A percentile compares a stretch with the other conserved stretches of the same genome.
These are phyloP conservation scores for Xylaria longipes DNA, from an alignment of 495 filamentous ascomycete genomes.

Conservation along the genomic window DNA sequence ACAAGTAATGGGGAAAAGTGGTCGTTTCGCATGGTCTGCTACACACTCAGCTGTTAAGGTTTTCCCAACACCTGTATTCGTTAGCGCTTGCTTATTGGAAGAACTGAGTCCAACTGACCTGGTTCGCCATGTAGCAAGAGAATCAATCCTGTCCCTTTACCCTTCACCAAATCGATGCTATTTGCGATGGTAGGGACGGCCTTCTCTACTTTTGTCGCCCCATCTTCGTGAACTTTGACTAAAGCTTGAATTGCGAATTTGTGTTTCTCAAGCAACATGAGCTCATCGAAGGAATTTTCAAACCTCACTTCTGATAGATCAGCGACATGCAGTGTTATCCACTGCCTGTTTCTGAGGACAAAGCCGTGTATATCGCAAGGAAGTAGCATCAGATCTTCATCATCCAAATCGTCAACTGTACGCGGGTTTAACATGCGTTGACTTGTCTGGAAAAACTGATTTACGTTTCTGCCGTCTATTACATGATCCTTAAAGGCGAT, in stretches of 20 bases:
- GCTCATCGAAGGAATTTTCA: constrained; percentile 34
- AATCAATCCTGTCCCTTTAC: constrained; percentile 45
- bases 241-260: constrained; percentile 35
- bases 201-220: background rate
- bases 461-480: background rate
- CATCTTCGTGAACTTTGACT: constrained; percentile 35
- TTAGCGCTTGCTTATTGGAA: background rate
- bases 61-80: constrained; percentile 32
- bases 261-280: constrained; percentile 28
- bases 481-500: constrained; percentile 8
- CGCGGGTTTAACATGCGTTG: background rate
- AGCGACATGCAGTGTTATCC: background rate
- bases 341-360: constrained; percentile 16
- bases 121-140: constrained; percentile 54
- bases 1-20: constrained; percentile 42
- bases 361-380: constrained; percentile 10
- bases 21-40: constrained; percentile 36
- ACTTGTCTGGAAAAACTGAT: background rate
- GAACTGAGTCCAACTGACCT: constrained; percentile 50
- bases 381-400: constrained; percentile 18
- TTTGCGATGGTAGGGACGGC: constrained; percentile 28
- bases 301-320: constrained; percentile 31
- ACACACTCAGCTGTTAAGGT: constrained; percentile 32
- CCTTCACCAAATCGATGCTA: constrained; percentile 20
- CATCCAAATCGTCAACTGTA: background rate